Evolutionary conservation across 2,329 filamentous ascomycete species (phyloP), one percentile per base, ranked within the genome.

Genomic region (Chaetomiaceae sp.): DNA sequence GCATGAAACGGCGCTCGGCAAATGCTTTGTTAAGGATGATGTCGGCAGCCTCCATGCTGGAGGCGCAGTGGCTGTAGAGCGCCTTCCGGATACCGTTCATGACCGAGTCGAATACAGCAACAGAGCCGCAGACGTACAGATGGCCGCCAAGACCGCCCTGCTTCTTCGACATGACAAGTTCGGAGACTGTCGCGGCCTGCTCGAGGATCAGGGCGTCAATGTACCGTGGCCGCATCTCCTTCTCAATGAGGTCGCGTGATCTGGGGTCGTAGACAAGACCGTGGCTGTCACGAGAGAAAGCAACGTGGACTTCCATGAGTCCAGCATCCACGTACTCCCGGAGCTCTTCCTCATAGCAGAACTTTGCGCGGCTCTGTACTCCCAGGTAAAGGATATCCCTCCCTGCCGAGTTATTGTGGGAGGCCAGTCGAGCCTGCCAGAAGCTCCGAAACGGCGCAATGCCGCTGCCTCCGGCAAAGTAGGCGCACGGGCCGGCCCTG

Each of bases 91-190:
- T 77, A 3, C 78, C 78, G 6, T 68, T 75, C 73, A 81, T 79
- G 43, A 81, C 77, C 0, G 77, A 78, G 59, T 82, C 77, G 59
- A 71, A 81, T 14, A 72, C 74, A 3, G 73, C 69, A 5, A 77
- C 69, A 0, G 74, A 77, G 4, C 76, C 75, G 58, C 75, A 78
- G 14, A 78, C 71, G 54, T 77, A 78, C 2, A 79, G 65, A 49
- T 77, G 72, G 0, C 73, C 74, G 15, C 73, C 74, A 1, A 75
- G 65, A 0, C 77, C 77, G 4, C 78, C 78, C 42, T 79, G 76
- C 40, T 76, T 78, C 66, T 80, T 81, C 0, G 74, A 77, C 76
- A 81, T 80, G 49, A 80, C 75, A 15, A 81, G 67, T 47, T 81
- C 78, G 27, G 76, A 79, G 7, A 81, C 71, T 0, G 69, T 72